These are phyloP conservation scores for Colletotrichum sp. DNA, from an alignment of 2,329 filamentous ascomycete species.

Conservation along the genomic window DNA sequence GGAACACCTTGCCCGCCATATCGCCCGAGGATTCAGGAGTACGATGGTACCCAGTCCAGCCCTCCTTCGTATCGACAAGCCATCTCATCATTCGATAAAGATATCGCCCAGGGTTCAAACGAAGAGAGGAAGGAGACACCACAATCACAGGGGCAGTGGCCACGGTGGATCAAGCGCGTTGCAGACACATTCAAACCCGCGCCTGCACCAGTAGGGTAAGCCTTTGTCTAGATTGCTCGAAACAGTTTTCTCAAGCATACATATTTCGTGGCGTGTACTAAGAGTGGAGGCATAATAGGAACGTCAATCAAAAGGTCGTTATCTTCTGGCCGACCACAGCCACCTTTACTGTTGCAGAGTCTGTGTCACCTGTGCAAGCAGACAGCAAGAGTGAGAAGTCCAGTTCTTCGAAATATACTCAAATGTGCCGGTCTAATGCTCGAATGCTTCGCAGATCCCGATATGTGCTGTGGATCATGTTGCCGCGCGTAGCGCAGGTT, in stretches of 20 bases:
- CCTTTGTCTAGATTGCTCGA: accelerated
- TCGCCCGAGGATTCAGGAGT: background rate
- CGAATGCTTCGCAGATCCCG: background rate
- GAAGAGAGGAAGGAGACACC: background rate
- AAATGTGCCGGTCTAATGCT: background rate
- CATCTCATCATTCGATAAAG: background rate
- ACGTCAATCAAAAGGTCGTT: background rate
- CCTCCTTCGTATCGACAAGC: background rate
- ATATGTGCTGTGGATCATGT: background rate
- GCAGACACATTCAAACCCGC: background rate
- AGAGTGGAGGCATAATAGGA: background rate
- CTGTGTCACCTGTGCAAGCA: background rate
- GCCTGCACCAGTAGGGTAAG: background rate
- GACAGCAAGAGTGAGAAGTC: background rate
- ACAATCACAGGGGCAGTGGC: background rate
- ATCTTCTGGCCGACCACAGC: background rate
- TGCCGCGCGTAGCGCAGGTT: background rate
- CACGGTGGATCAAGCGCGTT: background rate
- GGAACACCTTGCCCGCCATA: background rate
- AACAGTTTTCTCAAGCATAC: accelerated
- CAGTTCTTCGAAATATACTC: background rate
- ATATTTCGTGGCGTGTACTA: background rate
- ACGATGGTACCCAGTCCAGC: accelerated
- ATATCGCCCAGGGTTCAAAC: background rate
- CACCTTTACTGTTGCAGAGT: background rate